Evolutionary conservation across 495 filamentous ascomycete genomes (phyloP), one percentile per base, ranked within the genome.

Genomic region (Penicillium fimorum): DNA sequence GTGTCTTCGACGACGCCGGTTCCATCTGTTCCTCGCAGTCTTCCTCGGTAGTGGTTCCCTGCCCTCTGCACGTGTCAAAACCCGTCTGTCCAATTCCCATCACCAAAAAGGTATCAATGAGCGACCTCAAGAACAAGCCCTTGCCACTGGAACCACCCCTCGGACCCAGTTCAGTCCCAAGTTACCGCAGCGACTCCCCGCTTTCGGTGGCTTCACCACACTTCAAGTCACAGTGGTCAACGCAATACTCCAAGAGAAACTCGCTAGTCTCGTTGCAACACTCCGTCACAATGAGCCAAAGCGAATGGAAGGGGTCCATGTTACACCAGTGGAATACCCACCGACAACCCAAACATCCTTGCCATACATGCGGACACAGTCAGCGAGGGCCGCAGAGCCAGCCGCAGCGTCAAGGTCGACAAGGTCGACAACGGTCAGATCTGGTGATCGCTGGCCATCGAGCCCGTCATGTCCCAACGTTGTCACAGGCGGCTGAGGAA

Each of bases 91-190:
- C 43, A 10, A 33, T 35, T 5, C 54, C 64, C 25, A 47, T 51
- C 41, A 53, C 33, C 15, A 56, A 57, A 54, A 56, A 61, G 13
- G 51, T 52, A 0, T 67, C 69, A 1, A 49, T 63, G 54, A 55
- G 62, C 12, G 61, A 73, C 24, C 25, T 68, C 22, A 72, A 68
- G 47, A 76, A 79, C 20, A 81, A 80, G 43, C 76, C 78, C n/a
- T 62, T 81, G n/a, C 78, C 79, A 5, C 68, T 67, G 18, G 76
- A 74, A 17, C 78, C 79, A 27, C 60, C 65, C 0, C 59, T 64
- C 44, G 61, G 60, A 47, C 57, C 74, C 53, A 63, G 65, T 6
- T 72, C 76, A 10, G 59, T 73, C 4, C 59, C 61, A 4, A 50
- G 73, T 13, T 64, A 67, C 27, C 63, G 58, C 27, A 55, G 56